Percentiles rank a stretch among this genome's conserved stretches.
Evolutionary conservation across 768 basidiomycete species (phyloP).

Genomic region (Tubosaeta brunneosetosa): DNA sequence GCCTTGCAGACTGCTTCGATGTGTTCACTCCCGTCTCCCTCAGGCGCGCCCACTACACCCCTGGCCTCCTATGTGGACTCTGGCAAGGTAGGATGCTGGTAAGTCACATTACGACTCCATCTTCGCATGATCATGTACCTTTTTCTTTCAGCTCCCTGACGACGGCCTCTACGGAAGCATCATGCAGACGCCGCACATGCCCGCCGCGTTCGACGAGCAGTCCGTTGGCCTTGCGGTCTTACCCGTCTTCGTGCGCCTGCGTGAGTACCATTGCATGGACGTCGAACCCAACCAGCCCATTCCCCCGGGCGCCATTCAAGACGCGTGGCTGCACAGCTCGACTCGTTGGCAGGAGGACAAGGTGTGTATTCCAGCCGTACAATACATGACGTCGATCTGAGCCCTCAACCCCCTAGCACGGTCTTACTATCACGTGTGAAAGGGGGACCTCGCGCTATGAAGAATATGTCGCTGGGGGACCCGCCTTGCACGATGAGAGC

Average conservation of each 20-base stretch:
- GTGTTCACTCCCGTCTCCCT: conserved; percentile 27
- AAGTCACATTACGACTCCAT: conserved; percentile 22
- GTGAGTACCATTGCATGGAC: conserved; percentile 50
- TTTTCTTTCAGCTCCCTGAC: conserved; percentile 18
- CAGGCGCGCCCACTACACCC: conserved; percentile 39
- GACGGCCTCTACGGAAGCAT: conserved; percentile 12
- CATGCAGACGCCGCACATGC: conserved; percentile 20
- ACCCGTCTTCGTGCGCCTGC: conserved; percentile 56
- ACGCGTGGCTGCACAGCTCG: conserved; percentile 38
- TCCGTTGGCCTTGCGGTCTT: conserved; percentile 36
- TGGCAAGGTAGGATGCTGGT: conserved; percentile 66
- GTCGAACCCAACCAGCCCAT: conserved; percentile 31
- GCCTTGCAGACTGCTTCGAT: conserved; percentile 45
- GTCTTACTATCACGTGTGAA: conserved; percentile 21
- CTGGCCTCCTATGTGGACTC: conserved; percentile 49
- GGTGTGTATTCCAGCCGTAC: conserved; percentile 20
- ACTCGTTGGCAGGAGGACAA: conserved; percentile 11
- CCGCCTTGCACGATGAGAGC: conserved; percentile 40
- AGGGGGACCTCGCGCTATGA: conserved; percentile 35
- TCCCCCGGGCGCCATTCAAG: conserved; percentile 33
- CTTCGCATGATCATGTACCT: background rate
- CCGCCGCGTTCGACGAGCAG: conserved; percentile 32
- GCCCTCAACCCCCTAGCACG: conserved; percentile 10
- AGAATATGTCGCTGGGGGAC: conserved; percentile 34
- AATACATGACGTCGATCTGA: conserved; percentile 4